Conservation (phyloP, 2,329 filamentous ascomycete species). For the Moelleriella libera region DNA sequence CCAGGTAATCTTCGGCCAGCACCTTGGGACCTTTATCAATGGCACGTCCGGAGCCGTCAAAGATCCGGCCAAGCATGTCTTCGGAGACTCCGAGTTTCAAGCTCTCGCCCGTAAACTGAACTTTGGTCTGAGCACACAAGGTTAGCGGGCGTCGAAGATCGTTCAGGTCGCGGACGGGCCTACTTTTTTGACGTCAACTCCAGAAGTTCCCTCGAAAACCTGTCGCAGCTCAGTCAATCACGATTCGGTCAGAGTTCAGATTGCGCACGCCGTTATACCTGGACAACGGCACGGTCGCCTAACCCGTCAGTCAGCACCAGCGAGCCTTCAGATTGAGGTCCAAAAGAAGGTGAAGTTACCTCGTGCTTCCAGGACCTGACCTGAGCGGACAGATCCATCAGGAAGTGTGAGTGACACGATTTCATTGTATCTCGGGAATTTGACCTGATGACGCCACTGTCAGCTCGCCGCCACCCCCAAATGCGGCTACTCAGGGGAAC, state of each 20-base stretch:
- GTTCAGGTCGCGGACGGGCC: slow-evolving; percentile 5
- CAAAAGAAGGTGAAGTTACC: slow-evolving; percentile 36
- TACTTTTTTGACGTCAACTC: slow-evolving; percentile 99
- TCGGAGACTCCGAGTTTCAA: slow-evolving; percentile 98
- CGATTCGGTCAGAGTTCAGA: neutral
- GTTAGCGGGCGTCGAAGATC: slow-evolving; percentile 10
- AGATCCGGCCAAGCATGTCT: slow-evolving; percentile 98
- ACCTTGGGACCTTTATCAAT: slow-evolving; percentile 99
- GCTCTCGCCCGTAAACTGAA: slow-evolving; percentile 94
- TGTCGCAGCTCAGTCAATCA: slow-evolving; percentile 21
- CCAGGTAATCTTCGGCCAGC: slow-evolving; percentile 91
- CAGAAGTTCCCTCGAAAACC: slow-evolving; percentile 94
- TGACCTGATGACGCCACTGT: slow-evolving; percentile 50
- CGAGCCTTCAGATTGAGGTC: too few species aligned
- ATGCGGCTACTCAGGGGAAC: too few species aligned
- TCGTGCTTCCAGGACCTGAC: slow-evolving; percentile 94
- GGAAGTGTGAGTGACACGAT: slow-evolving; percentile 92
- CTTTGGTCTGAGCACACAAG: slow-evolving; percentile 55
- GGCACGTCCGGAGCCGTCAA: slow-evolving; percentile 92
- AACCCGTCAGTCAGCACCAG: slow-evolving; percentile 1
- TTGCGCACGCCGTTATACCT: slow-evolving; percentile 40
- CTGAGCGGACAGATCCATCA: slow-evolving; percentile 85
- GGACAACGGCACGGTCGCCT: slow-evolving; percentile 91
- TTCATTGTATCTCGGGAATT: slow-evolving; percentile 95
- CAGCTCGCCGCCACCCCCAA: slow-evolving; percentile 1